Conservation (phyloP, 2,329 filamentous ascomycete genomes). For the Sphaerulina musiva region DNA sequence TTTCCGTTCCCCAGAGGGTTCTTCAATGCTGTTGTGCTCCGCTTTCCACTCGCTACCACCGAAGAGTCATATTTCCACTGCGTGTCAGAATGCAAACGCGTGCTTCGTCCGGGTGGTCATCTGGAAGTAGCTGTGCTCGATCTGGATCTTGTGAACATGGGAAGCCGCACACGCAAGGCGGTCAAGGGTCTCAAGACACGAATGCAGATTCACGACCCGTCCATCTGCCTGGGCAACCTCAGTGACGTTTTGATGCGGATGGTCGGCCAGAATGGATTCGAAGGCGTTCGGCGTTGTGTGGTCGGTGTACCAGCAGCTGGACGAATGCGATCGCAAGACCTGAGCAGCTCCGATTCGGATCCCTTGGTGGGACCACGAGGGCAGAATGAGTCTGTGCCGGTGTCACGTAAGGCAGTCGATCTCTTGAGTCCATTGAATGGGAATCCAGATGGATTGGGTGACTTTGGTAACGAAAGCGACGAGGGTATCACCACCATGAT, state of each 20-base stretch:
- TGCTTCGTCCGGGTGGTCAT: conserved; percentile 69
- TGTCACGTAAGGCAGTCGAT: neutral
- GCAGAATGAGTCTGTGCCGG: conserved; percentile 2
- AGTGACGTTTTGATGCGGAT: conserved; percentile 56
- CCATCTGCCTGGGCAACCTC: conserved; percentile 52
- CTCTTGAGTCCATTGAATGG: neutral
- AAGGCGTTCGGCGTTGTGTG: conserved; percentile 65
- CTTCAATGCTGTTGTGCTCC: conserved; percentile 68
- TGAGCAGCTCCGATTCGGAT: conserved; percentile 27
- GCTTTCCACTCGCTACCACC: conserved; percentile 65
- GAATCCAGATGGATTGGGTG: neutral
- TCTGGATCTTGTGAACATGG: conserved; percentile 77
- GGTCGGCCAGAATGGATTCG: conserved; percentile 63
- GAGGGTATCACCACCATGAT: conserved; percentile 90
- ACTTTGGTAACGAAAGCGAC: conserved; percentile 49
- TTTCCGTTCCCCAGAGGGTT: conserved; percentile 72
- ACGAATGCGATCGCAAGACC: conserved; percentile 36
- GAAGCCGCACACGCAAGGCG: conserved; percentile 60
- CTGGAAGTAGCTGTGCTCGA: conserved; percentile 75
- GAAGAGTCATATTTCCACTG: conserved; percentile 64
- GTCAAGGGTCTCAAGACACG: conserved; percentile 66
- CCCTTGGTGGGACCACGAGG: conserved; percentile 15
- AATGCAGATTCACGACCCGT: conserved; percentile 55
- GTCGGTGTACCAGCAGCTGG: conserved; percentile 68
- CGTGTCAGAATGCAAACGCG: conserved; percentile 67